Percentiles rank a stretch among this genome's conserved stretches.
phyloP scores from a whole-genome alignment of 345 rosid genomes.

The Brassica napus region DNA sequence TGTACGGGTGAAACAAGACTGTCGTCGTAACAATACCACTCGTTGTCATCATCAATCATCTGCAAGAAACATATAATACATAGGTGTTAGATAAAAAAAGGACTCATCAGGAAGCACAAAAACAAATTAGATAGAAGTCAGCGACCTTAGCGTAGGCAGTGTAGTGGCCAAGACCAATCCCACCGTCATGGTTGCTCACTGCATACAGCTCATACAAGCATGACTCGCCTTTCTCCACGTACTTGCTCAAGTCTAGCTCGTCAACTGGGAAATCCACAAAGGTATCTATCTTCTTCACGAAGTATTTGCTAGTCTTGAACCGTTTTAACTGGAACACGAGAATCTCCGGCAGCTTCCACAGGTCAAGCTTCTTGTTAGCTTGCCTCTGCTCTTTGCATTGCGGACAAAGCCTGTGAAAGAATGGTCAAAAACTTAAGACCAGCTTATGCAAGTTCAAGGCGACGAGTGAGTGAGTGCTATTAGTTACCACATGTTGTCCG shows the following conservation, averaged over 20 bases:
- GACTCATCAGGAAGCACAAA: background rate
- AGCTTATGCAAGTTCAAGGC: too few relatives aligned
- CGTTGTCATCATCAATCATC: slow-evolving; percentile 76
- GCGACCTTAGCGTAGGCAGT: slow-evolving; percentile 95
- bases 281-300: slow-evolving; percentile 91
- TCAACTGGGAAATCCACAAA: slow-evolving; percentile 84
- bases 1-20: slow-evolving; percentile 65
- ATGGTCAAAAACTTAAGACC: slow-evolving; percentile 1
- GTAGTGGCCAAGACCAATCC: slow-evolving; percentile 97
- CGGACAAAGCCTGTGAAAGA: slow-evolving; percentile 73
- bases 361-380: slow-evolving; percentile 92
- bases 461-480: slow-evolving; percentile 6
- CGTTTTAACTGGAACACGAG: slow-evolving; percentile 91
- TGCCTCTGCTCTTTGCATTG: slow-evolving; percentile 91
- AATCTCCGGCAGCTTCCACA: slow-evolving; percentile 92
- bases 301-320: slow-evolving; percentile 84
- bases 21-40: slow-evolving; percentile 93
- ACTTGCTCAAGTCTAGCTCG: slow-evolving; percentile 80
- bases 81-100: background rate
- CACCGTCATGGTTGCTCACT: slow-evolving; percentile 93
- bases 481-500: slow-evolving; percentile 91
- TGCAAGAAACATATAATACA: slow-evolving; percentile 36
- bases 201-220: slow-evolving; percentile 79
- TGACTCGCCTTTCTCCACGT: slow-evolving; percentile 65
- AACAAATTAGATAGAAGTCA: background rate